Percentiles rank a stretch among this genome's conserved stretches.
These are phyloP conservation scores for Nematocida homosporus DNA, from an alignment of 371 early-diverging fungal genomes.

Conservation along the genomic window DNA sequence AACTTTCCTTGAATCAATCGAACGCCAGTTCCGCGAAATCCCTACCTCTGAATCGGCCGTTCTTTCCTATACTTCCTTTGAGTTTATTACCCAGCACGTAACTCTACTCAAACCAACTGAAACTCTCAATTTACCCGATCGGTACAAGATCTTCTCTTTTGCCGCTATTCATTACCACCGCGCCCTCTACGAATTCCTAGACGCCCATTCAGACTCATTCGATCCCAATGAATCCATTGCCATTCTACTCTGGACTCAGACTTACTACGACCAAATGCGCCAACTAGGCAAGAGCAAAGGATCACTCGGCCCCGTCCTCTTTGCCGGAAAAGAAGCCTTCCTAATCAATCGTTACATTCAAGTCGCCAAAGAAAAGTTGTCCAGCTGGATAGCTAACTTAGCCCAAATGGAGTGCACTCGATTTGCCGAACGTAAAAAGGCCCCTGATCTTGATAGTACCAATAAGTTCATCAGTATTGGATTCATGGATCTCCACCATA, in stretches of 20 bases:
- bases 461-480: conserved; percentile 66
- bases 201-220: conserved; percentile 17
- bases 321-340: conserved; percentile 55
- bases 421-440: conserved; percentile 61
- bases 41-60: not conserved
- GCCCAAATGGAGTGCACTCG: conserved; percentile 61
- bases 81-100: conserved; percentile 29
- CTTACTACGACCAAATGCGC: conserved; percentile 44
- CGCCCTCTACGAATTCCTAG: conserved; percentile 44
- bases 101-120: conserved; percentile 21
- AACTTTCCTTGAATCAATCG: conserved; percentile 33
- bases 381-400: conserved; percentile 66
- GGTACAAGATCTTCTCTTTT: conserved; percentile 50
- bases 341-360: conserved; percentile 63
- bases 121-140: not conserved
- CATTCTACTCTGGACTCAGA: conserved; percentile 42
- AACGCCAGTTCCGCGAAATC: conserved; percentile 26
- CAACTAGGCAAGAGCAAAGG: conserved; percentile 32
- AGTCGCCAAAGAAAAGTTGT: conserved; percentile 62
- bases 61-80: not conserved
- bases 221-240: conserved; percentile 49
- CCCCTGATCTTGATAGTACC: conserved; percentile 64
- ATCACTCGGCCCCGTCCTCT: conserved; percentile 41
- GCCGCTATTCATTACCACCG: conserved; percentile 42
- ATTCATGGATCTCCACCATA: conserved; percentile 68